Percentiles rank a stretch among this genome's conserved stretches.
phyloP scores from a whole-genome alignment of 805 yeast species.

The Wickerhamomyces hampshirensis region DNA sequence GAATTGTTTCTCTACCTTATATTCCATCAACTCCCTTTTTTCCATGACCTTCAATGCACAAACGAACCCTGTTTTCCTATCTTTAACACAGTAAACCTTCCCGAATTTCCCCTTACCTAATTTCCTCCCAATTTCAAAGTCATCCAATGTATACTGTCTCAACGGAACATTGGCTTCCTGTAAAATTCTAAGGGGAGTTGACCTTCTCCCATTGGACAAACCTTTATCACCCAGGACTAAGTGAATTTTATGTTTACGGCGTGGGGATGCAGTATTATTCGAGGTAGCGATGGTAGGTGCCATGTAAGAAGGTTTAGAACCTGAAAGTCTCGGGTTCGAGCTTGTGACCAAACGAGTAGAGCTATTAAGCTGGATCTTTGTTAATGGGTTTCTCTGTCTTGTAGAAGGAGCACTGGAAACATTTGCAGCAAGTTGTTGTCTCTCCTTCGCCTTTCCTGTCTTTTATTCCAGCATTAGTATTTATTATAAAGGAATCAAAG shows the following conservation, averaged over 20 bases:
- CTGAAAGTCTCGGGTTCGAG: slow-evolving; percentile 9
- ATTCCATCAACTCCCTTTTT: slow-evolving; percentile 68
- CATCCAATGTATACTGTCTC: slow-evolving; percentile 40
- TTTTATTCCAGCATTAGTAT: no score
- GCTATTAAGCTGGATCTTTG: slow-evolving; percentile 21
- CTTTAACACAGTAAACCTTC: slow-evolving; percentile 83
- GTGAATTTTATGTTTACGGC: slow-evolving; percentile 13
- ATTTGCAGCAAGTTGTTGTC: slow-evolving; percentile 1
- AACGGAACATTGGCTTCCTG: slow-evolving; percentile 23
- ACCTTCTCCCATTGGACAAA: slow-evolving; percentile 9
- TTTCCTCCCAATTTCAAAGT: slow-evolving; percentile 82
- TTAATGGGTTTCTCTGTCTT: slow-evolving; percentile 21
- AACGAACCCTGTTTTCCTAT: slow-evolving; percentile 66
- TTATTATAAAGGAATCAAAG: slow-evolving; percentile 1
- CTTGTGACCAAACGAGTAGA: slow-evolving; percentile 10
- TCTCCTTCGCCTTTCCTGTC: slow-evolving; percentile 10
- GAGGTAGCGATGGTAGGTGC: slow-evolving; percentile 26
- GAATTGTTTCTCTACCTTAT: slow-evolving; percentile 79
- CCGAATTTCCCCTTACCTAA: slow-evolving; percentile 95
- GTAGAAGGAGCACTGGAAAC: slow-evolving; percentile 1
- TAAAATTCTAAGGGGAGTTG: slow-evolving; percentile 21
- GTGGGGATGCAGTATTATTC: slow-evolving; percentile 20
- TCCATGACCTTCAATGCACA: slow-evolving; percentile 93
- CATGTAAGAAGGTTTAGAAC: slow-evolving; percentile 25
- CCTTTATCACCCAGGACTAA: slow-evolving; percentile 4